Evolutionary conservation across 129 eudicot species (phyloP), one percentile per base, ranked within the genome.

Genomic region (Artemisia annua): DNA sequence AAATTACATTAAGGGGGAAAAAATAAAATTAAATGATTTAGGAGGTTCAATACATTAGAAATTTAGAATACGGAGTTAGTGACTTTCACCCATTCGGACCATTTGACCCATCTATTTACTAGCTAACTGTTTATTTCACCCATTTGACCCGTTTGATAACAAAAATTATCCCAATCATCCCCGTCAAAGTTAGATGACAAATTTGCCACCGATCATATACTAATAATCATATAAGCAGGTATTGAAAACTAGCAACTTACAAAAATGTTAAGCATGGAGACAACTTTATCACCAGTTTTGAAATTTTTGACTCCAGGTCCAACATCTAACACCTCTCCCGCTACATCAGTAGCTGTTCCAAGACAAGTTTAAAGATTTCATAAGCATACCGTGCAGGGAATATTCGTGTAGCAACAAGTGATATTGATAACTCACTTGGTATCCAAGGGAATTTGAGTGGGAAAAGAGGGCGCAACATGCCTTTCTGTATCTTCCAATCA

Each of bases 271-370:
- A 82, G 72, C 67, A 77, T 26, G 46, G 92, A 72, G 48, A 89
- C 87, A 62, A 89, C 92, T 75, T 84, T 86, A 81, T 89, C 96
- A 61, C 96, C 92, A 56, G 75, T 57, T 81, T 89, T 84, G 76
- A 87, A 83, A 5, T 76, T 87, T 22, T 70, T 63, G 0, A 87
- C 90, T 44, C 85, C 88, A 73, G 90, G 76, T 75, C 96, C 96
- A 66, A 80, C 78, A 51, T 86, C 87, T 59, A 78, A 71, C 48
- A 89, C 86, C 80, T 82, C 96, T 75, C 96, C 96, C 11, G 92
- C 96, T 50, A 89, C 79, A 82, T 89, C 96, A 73, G 86, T 79
- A 32, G 84, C 96, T 89, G 85, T 65, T 48, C 50, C 75, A 77
- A 43, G 3, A 57, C 15, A 0, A 43, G 50, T 43, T 67, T 59